A percentile compares a stretch with the other conserved stretches of the same genome.
Evolutionary conservation across 1,139 yeast genomes (phyloP).

Genomic region (Ogataea hybrid): DNA sequence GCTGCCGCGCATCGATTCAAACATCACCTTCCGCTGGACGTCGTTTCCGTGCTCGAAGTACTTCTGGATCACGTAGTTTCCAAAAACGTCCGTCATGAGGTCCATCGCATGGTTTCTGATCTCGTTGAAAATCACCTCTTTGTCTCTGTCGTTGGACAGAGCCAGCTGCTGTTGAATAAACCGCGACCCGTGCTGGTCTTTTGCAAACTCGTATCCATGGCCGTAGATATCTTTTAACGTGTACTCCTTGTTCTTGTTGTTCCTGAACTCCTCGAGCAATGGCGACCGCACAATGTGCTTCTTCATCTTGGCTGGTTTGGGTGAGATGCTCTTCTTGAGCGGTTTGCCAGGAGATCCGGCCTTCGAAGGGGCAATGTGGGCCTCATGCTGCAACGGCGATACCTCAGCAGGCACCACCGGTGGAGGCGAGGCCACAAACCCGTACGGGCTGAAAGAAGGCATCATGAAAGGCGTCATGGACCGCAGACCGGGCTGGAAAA

Average conservation of each 20-base stretch:
- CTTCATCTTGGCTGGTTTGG: conserved; percentile 23
- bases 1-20: conserved; percentile 74
- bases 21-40: conserved; percentile 67
- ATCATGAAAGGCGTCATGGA: conserved; percentile 41
- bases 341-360: conserved; percentile 13
- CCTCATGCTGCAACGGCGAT: neutral
- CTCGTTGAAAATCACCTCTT: conserved; percentile 81
- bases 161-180: conserved; percentile 90
- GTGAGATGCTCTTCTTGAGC: conserved; percentile 20
- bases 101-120: conserved; percentile 72
- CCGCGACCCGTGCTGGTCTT: conserved; percentile 96
- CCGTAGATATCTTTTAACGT: conserved; percentile 75
- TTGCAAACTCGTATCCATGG: conserved; percentile 87
- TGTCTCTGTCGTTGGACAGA: conserved; percentile 60
- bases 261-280: conserved; percentile 80
- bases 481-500: conserved; percentile 25
- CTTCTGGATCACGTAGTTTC: conserved; percentile 95
- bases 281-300: conserved; percentile 68
- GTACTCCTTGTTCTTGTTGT: conserved; percentile 61
- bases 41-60: conserved; percentile 80
- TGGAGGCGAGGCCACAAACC: conserved; percentile 38
- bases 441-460: conserved; percentile 50
- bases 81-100: conserved; percentile 95
- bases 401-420: neutral
- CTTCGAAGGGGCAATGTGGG: conserved; percentile 7